Evolutionary conservation across 768 basidiomycete genomes (phyloP), one percentile per base, ranked within the genome.

Genomic region (Podaxis mareebaensis): DNA sequence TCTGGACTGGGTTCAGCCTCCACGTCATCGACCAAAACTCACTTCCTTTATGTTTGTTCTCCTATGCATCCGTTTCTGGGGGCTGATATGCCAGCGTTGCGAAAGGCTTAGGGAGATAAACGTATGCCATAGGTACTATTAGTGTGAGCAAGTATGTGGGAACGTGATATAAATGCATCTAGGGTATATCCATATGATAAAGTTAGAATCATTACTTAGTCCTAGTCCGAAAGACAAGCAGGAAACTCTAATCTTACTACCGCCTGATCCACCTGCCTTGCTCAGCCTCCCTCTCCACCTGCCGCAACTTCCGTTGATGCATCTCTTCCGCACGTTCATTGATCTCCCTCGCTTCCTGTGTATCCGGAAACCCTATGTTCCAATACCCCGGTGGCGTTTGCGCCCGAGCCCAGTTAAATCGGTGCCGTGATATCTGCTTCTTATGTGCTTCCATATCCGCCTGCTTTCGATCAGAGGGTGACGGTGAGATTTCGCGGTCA

Each of bases 291-390:
- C 69, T 74, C 66, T 86, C 85, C 5, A 93, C 78, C 61, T 79
- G 76, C 6, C 79, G 74, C 64, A 79, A 78, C 77, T 93, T 93
- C 72, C 81, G 78, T 67, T 75, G 75, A 66, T 91, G 87, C 85
- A 95, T 92, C 69, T 84, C 83, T 61, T 80, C 81, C 8, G 95
- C 95, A 62, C 77, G 77, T 64, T 78, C 76, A 72, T 96, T 96
- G 68, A 96, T 95, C 59, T 81, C 81, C 52, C 79, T 82, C 15
- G 86, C 88, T 70, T 93, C 86, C 73, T 96, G 95, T 3, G 95
- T 95, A 66, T 81, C 79, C 1, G 95, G 95, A 71, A 98, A 96
- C 1, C 91, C 93, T 62, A 96, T 95, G 61, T 89, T 81, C 92
- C 94, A 96, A 74, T 92, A 96, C 15, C 86, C 87, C 0, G 93